Evolutionary conservation across 1,284 basidiomycete genomes (phyloP).

Genomic region (Afroboletus lepidellus): DNA sequence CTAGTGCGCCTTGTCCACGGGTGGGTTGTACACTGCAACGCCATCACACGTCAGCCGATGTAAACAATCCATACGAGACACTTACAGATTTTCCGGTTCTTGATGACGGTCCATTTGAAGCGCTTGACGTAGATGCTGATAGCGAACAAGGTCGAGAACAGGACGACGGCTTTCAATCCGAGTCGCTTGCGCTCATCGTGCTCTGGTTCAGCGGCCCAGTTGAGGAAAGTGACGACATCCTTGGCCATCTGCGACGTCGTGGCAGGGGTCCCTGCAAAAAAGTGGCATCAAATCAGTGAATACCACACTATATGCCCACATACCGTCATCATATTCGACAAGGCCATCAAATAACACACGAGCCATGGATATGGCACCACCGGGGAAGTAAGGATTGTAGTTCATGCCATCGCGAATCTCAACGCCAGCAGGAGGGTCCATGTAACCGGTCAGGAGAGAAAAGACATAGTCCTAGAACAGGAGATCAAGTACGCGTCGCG

Average conservation of each 20-base stretch:
- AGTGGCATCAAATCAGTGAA: slow-evolving; percentile 4
- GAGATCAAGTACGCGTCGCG: slow-evolving; percentile 28
- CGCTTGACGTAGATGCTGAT: slow-evolving; percentile 88
- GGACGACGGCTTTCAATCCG: slow-evolving; percentile 90
- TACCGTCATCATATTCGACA: slow-evolving; percentile 93
- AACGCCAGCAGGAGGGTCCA: slow-evolving; percentile 96
- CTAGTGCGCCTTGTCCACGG: slow-evolving; percentile 44
- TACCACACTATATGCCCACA: slow-evolving; percentile 15
- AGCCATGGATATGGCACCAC: slow-evolving; percentile 98
- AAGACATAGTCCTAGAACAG: slow-evolving; percentile 90
- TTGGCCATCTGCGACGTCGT: slow-evolving; percentile 99
- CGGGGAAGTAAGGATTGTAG: slow-evolving; percentile 98
- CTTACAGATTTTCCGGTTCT: slow-evolving; percentile 88
- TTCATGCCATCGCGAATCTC: slow-evolving; percentile 96
- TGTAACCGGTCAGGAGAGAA: slow-evolving; percentile 95
- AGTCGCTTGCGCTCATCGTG: slow-evolving; percentile 97
- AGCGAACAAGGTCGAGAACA: slow-evolving; percentile 83
- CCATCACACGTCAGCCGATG: slow-evolving; percentile 15
- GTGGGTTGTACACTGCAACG: slow-evolving; percentile 52
- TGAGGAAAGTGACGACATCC: slow-evolving; percentile 94
- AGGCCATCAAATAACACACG: slow-evolving; percentile 94
- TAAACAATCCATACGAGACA: slow-evolving; percentile 23
- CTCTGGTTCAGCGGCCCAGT: slow-evolving; percentile 96
- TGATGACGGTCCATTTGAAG: slow-evolving; percentile 92
- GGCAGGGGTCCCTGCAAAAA: slow-evolving; percentile 78